Evolutionary conservation across 305 asterid genomes (phyloP), one percentile per base, ranked within the genome.

Genomic region (Fraxinus platypoda): DNA sequence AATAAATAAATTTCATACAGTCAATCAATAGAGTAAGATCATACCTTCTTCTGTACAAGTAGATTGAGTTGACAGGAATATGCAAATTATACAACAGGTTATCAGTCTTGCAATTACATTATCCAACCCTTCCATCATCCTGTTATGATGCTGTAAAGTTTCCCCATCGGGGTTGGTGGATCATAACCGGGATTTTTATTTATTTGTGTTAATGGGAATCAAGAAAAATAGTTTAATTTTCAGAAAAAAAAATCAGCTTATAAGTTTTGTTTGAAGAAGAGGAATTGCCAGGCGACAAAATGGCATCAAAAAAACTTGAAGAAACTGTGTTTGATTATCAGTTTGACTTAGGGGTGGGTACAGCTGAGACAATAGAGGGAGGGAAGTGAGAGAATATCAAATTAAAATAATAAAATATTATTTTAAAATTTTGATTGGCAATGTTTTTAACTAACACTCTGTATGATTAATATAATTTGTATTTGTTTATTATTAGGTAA

Each of bases 11-110:
- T 73, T 35, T 43, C 73, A 5, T 80, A 0, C 8, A 73, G 46
- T 37, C 15, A 46, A 33, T 17, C 49, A 75, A 78, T 34, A 33
- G 25, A 9, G 25, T 34, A 25, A 33, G 52, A 54, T 74, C 91
- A 78, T 86, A 93, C 97, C 97, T 92, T 84, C 80, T 88, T 92
- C 93, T 79, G 94, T 91, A 83, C 41, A 57, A 80, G 79, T 74
- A 73, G 90, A 80, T 41, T 76, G 90, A 77, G 84, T 26, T 70
- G 66, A 81, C 73, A 88, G 75, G 80, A 86, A 82, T 82, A 92
- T 62, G 85, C 81, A 85, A 83, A 87, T 17, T 76, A 85, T 78
- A 49, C 77, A 46, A 76, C 86, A 80, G 74, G 59, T 81, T 83
- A 84, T 73, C 86, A 82, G 28, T 77, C 85, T 85, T 81, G 66